phyloP scores from a whole-genome alignment of 352 stramenopile species.

The Pythium coloratum region DNA sequence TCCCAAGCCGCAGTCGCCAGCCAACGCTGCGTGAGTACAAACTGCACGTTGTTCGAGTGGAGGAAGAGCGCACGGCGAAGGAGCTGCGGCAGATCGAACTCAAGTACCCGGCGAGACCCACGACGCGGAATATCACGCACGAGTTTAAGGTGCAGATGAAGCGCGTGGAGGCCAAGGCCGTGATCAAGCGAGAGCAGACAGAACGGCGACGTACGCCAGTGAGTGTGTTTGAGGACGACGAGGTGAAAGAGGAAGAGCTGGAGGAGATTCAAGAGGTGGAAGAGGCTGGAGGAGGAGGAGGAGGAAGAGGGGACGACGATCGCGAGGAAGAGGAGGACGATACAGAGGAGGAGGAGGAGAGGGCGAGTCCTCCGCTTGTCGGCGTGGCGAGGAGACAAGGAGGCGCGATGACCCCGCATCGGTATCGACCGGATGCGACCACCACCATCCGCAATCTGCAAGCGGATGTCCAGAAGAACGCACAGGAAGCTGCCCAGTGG shows the following conservation, averaged over 20 bases:
- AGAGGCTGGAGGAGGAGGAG: not conserved
- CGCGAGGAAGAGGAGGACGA: too few species aligned
- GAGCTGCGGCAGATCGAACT: not conserved
- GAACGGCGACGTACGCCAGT: not conserved
- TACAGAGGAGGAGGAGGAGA: too few species aligned
- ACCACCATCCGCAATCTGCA: not conserved
- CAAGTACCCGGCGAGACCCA: not conserved
- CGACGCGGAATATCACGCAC: not conserved
- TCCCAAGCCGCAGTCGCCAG: not conserved
- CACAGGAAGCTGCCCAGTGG: not conserved
- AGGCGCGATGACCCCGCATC: not conserved
- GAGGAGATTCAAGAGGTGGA: not conserved
- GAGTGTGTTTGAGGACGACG: not conserved
- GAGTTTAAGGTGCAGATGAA: conserved; percentile 1
- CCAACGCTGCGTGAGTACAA: conserved; percentile 1
- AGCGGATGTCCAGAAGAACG: not conserved
- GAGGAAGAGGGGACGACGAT: not conserved
- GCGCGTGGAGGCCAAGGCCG: not conserved
- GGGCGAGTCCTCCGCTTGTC: not conserved
- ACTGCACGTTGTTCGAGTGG: not conserved
- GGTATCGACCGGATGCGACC: not conserved
- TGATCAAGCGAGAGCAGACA: not conserved
- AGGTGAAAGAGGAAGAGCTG: not conserved
- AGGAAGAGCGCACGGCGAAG: conserved; percentile 1
- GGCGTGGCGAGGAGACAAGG: too few species aligned